Evolutionary conservation across 495 filamentous ascomycete species (phyloP).

Genomic region (Xylaria palmicola): DNA sequence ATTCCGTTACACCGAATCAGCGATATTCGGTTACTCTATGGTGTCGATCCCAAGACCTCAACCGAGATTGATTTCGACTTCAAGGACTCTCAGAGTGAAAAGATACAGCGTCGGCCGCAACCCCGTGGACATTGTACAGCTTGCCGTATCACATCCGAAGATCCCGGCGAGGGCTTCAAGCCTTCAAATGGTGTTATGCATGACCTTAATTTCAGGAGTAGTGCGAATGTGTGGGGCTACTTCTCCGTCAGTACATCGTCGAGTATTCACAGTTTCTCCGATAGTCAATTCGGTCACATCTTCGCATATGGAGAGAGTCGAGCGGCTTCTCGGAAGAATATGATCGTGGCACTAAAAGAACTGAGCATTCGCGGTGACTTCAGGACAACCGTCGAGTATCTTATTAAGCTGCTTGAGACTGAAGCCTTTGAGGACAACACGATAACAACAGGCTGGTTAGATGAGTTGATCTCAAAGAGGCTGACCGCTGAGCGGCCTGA

Average conservation of each 20-base stretch:
- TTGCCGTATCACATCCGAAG: slow-evolving; percentile 98
- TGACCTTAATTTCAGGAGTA: slow-evolving; percentile 97
- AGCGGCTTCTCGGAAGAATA: slow-evolving; percentile 94
- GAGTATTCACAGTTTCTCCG: slow-evolving; percentile 98
- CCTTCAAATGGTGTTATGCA: slow-evolving; percentile 98
- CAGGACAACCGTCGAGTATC: slow-evolving; percentile 95
- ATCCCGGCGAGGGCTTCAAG: slow-evolving; percentile 99
- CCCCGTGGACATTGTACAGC: slow-evolving; percentile 97
- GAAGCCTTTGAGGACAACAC: slow-evolving; percentile 99
- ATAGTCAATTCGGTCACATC: slow-evolving; percentile 99
- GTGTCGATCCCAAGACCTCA: slow-evolving; percentile 83
- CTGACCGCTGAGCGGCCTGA: slow-evolving; percentile 96
- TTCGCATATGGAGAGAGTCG: slow-evolving; percentile 99
- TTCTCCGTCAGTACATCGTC: slow-evolving; percentile 97
- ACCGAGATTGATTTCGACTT: slow-evolving; percentile 96
- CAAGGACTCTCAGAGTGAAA: slow-evolving; percentile 76
- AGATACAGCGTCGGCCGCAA: slow-evolving; percentile 82
- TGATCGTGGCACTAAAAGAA: slow-evolving; percentile 98
- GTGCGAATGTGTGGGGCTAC: slow-evolving; percentile 99
- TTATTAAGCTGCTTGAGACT: slow-evolving; percentile 98
- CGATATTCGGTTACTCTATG: slow-evolving; percentile 94
- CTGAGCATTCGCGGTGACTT: slow-evolving; percentile 99
- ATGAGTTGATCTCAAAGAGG: slow-evolving; percentile 97
- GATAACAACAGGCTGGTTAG: slow-evolving; percentile 98
- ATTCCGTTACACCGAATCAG: slow-evolving; percentile 91